Conservation (phyloP, 1,284 basidiomycete species). For the Polyporus tsugae region DNA sequence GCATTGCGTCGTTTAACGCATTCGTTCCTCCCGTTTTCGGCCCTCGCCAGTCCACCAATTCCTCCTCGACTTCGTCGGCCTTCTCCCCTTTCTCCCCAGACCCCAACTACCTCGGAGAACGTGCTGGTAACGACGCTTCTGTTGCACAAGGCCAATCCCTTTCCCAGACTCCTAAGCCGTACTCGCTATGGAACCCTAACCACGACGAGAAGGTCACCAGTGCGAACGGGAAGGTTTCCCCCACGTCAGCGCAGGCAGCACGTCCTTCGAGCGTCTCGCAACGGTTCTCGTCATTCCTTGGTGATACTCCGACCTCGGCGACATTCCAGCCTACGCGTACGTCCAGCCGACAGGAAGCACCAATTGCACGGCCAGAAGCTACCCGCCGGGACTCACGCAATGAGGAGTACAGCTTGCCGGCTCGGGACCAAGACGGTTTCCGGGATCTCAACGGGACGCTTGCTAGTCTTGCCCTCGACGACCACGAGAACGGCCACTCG, state of each 20-base stretch:
- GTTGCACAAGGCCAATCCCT: slow-evolving; percentile 39
- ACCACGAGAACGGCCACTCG: slow-evolving; percentile 36
- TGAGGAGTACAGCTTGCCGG: slow-evolving; percentile 48
- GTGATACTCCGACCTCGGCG: slow-evolving; percentile 40
- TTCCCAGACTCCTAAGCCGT: slow-evolving; percentile 53
- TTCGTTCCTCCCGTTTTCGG: slow-evolving; percentile 36
- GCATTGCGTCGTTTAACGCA: slow-evolving; percentile 34
- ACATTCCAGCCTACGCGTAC: slow-evolving; percentile 47
- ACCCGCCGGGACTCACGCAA: slow-evolving; percentile 37
- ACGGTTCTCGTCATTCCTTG: slow-evolving; percentile 54
- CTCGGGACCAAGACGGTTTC: slow-evolving; percentile 58
- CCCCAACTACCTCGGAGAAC: slow-evolving; percentile 43
- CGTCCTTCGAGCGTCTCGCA: slow-evolving; percentile 53
- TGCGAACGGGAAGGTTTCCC: slow-evolving; percentile 51
- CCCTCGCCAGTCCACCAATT: slow-evolving; percentile 29
- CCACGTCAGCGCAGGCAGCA: slow-evolving; percentile 45
- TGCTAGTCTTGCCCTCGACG: slow-evolving; percentile 72
- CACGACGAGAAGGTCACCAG: slow-evolving; percentile 39
- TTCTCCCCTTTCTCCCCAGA: slow-evolving; percentile 54
- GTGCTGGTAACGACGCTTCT: slow-evolving; percentile 34
- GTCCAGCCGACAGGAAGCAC: slow-evolving; percentile 53
- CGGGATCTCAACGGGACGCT: slow-evolving; percentile 80
- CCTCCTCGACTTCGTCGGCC: slow-evolving; percentile 32
- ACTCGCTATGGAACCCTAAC: slow-evolving; percentile 53
- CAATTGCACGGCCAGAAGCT: slow-evolving; percentile 49